Base-by-base conservation (phyloP, 2,329 filamentous ascomycete species). In the Trichoderma hamatum region DNA sequence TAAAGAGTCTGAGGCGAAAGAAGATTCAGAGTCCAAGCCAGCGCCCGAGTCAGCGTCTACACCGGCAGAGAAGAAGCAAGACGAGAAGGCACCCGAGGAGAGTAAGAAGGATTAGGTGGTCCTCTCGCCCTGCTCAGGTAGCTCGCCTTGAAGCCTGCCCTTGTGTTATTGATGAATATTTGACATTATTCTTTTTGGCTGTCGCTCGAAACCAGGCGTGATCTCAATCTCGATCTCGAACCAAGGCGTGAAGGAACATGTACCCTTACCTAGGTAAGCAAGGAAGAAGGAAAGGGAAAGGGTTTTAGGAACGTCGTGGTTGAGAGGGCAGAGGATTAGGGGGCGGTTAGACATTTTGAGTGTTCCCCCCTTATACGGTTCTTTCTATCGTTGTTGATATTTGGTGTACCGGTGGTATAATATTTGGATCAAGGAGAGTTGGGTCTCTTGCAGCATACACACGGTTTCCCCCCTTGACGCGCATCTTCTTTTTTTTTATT, bases 101-200 rank as follows among this genome's bases (percentile, higher is more conserved):
- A 76, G 66, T 70, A 80, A 79, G 74, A 76, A 80, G 78, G 79
- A 78, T 72, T 80, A 80, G 77, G 77, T 73, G 73, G 70, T 76
- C 70, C 61, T 78, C 69, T 67, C 66, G 63, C 66, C 64, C 70
- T 69, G 70, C 13, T 58, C 34, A 36, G 68, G 56, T 32, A 56
- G 71, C 60, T 66, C 51, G 58, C 55, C 63, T 54, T 73, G 70
- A 70, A 69, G 32, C 49, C 58, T 26, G 49, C 60, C 39, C 39
- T 58, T 34, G 54, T 51, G 63, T 51, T 56, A 30, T 34, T 51
- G 39, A 59, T 56, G 54, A 58, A 30, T 39, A 30, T 68, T 43
- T 68, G 26, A 32, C 43, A 34, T 58, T 19, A 60, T 67, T 54
- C 16, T 61, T 19, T 56, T 26, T 66, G 46, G 56, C 56, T 66